Conservation (phyloP, 768 basidiomycete genomes). For the Amylocystis lapponica region DNA sequence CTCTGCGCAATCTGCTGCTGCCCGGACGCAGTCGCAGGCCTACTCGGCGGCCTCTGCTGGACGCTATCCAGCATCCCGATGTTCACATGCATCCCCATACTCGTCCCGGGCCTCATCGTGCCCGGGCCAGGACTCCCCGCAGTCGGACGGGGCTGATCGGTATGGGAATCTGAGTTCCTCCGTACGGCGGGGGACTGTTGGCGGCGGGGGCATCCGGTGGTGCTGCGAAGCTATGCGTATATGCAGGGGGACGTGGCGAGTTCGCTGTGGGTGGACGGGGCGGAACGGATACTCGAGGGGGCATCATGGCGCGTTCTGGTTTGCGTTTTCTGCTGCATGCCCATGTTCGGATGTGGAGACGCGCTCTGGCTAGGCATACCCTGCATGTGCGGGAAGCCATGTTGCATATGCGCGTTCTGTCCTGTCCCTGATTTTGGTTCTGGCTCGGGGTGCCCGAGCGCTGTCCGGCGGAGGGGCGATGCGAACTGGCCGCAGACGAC, state of each 20-base stretch:
- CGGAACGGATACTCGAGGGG: constrained; percentile 21
- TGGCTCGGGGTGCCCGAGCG: too few species aligned
- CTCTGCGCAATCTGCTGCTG: constrained; percentile 19
- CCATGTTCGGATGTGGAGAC: neutral
- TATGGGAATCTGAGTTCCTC: too few species aligned
- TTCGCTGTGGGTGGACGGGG: constrained; percentile 20
- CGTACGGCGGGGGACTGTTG: too few species aligned
- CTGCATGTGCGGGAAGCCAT: too few species aligned
- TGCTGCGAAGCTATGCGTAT: too few species aligned
- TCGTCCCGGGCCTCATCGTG: constrained; percentile 22
- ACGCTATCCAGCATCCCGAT: constrained; percentile 13
- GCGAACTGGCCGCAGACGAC: constrained; percentile 6
- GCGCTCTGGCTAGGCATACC: too few species aligned
- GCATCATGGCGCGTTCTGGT: constrained; percentile 16
- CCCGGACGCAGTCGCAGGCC: constrained; percentile 22
- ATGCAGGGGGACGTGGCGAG: constrained; percentile 12
- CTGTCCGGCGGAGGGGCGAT: neutral
- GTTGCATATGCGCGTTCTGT: constrained; percentile 8
- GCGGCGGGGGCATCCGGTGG: too few species aligned
- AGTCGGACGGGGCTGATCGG: constrained; percentile 15
- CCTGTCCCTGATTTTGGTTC: constrained; percentile 13
- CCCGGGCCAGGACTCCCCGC: constrained; percentile 14
- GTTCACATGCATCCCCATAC: constrained; percentile 21
- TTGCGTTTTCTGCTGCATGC: neutral
- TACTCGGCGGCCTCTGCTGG: constrained; percentile 18